These are phyloP conservation scores for Flaveria sonorensis DNA, from an alignment of 129 eudicot genomes.

Conservation along the genomic window DNA sequence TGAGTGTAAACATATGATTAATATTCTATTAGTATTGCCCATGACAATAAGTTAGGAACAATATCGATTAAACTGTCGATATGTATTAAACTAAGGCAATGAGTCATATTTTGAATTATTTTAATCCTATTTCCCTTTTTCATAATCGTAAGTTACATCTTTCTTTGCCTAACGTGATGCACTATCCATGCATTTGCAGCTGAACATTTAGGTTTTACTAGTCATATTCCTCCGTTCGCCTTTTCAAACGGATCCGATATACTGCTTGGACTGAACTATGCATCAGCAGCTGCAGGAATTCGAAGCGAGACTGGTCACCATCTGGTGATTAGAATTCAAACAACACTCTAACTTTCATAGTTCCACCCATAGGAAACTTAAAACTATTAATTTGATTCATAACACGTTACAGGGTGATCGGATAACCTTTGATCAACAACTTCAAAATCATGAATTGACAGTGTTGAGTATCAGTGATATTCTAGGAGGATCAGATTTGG, in stretches of 20 bases:
- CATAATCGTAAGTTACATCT: too few species aligned
- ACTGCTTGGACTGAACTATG: constrained; percentile 43
- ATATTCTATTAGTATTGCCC: too few species aligned
- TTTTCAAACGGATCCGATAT: constrained; percentile 35
- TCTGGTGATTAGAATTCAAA: constrained; percentile 32
- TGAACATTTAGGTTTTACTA: constrained; percentile 42
- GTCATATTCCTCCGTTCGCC: constrained; percentile 40
- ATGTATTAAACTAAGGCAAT: too few species aligned
- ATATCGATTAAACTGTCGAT: too few species aligned
- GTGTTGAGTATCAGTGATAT: constrained; percentile 16
- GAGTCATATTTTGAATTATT: too few species aligned
- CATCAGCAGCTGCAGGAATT: constrained; percentile 51
- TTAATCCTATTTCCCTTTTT: too few species aligned
- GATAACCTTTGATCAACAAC: constrained; percentile 40
- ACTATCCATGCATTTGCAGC: constrained; percentile 33
- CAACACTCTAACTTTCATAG: not conserved
- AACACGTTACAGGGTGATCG: constrained; percentile 42
- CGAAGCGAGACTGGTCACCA: constrained; percentile 43
- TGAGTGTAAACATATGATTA: too few species aligned
- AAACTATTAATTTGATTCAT: not conserved
- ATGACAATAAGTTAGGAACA: too few species aligned
- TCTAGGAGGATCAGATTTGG: constrained; percentile 32
- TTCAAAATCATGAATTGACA: constrained; percentile 40
- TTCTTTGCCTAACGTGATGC: not conserved
- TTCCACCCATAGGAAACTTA: not conserved